A percentile compares a stretch with the other conserved stretches of the same genome.
phyloP scores from a whole-genome alignment of 73 alveolate species.

The Symbiodinium natans region DNA sequence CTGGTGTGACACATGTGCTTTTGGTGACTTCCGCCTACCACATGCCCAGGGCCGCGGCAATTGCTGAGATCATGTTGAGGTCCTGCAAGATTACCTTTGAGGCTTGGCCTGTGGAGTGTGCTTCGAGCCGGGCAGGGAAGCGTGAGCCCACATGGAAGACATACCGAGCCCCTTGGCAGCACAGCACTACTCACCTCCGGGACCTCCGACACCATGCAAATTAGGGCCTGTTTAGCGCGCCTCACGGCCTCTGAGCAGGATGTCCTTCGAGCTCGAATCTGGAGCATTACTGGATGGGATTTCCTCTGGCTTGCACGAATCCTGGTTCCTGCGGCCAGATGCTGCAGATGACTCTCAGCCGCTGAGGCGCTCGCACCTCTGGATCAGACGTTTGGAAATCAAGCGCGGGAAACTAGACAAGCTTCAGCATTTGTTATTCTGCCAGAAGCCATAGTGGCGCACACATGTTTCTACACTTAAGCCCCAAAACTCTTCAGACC shows the following conservation, averaged over 20 bases:
- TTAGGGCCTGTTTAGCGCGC: too few species aligned
- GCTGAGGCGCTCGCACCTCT: too few species aligned
- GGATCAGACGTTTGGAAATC: too few species aligned
- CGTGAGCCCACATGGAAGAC: slow-evolving; percentile 68
- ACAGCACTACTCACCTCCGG: too few species aligned
- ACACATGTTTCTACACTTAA: too few species aligned
- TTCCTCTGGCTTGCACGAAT: slow-evolving; percentile 61
- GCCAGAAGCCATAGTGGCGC: too few species aligned
- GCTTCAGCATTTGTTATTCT: too few species aligned
- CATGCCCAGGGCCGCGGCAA: slow-evolving; percentile 76
- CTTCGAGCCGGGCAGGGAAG: not conserved
- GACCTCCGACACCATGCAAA: too few species aligned
- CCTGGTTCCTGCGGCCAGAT: slow-evolving; percentile 7
- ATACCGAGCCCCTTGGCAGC: slow-evolving; percentile 27
- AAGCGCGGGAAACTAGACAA: too few species aligned
- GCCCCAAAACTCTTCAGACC: too few species aligned
- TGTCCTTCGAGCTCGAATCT: slow-evolving; percentile 68
- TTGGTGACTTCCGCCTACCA: slow-evolving; percentile 80
- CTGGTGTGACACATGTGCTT: slow-evolving; percentile 34
- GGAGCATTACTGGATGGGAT: slow-evolving; percentile 85
- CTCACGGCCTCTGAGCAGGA: slow-evolving; percentile 26
- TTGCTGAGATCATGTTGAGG: slow-evolving; percentile 46
- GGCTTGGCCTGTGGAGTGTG: slow-evolving; percentile 12
- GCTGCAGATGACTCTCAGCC: not conserved
- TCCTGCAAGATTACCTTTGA: slow-evolving; percentile 24